Evolutionary conservation across 2,329 filamentous ascomycete genomes (phyloP), one percentile per base, ranked within the genome.

Genomic region (Fusarium nisikadoi): DNA sequence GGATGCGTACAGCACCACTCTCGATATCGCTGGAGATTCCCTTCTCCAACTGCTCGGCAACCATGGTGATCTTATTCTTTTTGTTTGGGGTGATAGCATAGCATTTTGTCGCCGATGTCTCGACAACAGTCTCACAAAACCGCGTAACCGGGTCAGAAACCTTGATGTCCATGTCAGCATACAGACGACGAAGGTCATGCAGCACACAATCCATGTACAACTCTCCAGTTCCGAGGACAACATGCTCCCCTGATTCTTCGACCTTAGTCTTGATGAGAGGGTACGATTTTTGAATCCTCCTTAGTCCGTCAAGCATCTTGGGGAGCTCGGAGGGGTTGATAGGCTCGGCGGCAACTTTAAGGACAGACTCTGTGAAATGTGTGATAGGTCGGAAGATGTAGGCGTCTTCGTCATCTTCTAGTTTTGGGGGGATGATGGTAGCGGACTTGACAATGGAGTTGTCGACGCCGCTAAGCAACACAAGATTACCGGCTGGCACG

Each of bases 181-280:
- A 99, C n/a, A 98, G 83, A 43, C 91, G 90, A 59, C 96, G 92
- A 50, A 99, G 87, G 79, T 99, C 96, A 81, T 99, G 96, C 49
- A 99, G 87, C 7, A 99, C 95, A 78, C 96, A 99, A 81, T 99
- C 96, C 95, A 99, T 98, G 84, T 99, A 99, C n/a, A 99, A 86
- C 81, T 99, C 96, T 67, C 96, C 96, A 1, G 96, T 99, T 29
- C 96, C 96, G 8, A 99, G 89, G 50, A 99, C 88, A 73, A 99
- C 92, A 79, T 99, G 96, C 82, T 99, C 96, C 55, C 96, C 96
- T 3, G 94, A 98, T 83, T 99, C 96, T 81, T 99, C 96, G 7
- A 99, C 96, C 81, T 98, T 98, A 8, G 96, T 99, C 17, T 93
- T 94, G 76, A 98, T 93, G 31, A 99, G 88, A 35, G 96, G 96